Conservation (phyloP, 2,329 filamentous ascomycete species). For the Pseudocercospora fijiensis region DNA sequence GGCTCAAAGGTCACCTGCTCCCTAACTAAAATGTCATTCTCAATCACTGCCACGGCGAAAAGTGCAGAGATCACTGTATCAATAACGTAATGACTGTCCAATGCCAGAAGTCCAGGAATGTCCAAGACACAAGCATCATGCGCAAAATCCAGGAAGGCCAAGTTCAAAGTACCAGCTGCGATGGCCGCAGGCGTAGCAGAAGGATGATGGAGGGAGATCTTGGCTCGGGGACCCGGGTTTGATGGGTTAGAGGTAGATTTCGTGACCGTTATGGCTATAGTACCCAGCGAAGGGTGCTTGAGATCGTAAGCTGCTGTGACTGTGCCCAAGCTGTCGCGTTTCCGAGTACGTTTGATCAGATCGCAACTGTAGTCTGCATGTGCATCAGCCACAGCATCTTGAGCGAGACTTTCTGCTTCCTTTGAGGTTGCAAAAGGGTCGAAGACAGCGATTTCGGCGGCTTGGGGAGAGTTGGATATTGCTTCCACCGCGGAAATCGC, state of each 20-base stretch:
- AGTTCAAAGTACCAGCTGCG: constrained; percentile 41
- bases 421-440: constrained; percentile 66
- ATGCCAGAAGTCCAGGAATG: constrained; percentile 43
- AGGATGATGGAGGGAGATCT: constrained; percentile 41
- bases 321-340: constrained; percentile 27
- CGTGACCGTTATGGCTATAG: constrained; percentile 44
- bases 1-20: constrained; percentile 36
- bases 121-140: constrained; percentile 47
- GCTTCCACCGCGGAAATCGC: constrained; percentile 48
- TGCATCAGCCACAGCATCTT: constrained; percentile 59
- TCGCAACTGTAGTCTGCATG: constrained; percentile 69
- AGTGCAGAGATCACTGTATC: constrained; percentile 47
- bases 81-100: constrained; percentile 48
- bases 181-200: constrained; percentile 43
- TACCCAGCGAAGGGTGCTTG: constrained; percentile 47
- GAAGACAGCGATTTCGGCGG: constrained; percentile 58
- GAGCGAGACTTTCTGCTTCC: constrained; percentile 60
- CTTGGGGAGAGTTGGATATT: constrained; percentile 47
- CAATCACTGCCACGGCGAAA: constrained; percentile 48
- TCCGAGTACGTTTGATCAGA: constrained; percentile 61
- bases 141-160: constrained; percentile 48
- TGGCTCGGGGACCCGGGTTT: constrained; percentile 27
- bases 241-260: constrained; percentile 33
- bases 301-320: constrained; percentile 45
- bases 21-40: constrained; percentile 39